Conservation (phyloP, 2,329 filamentous ascomycete genomes). For the Geosmithia flava region DNA sequence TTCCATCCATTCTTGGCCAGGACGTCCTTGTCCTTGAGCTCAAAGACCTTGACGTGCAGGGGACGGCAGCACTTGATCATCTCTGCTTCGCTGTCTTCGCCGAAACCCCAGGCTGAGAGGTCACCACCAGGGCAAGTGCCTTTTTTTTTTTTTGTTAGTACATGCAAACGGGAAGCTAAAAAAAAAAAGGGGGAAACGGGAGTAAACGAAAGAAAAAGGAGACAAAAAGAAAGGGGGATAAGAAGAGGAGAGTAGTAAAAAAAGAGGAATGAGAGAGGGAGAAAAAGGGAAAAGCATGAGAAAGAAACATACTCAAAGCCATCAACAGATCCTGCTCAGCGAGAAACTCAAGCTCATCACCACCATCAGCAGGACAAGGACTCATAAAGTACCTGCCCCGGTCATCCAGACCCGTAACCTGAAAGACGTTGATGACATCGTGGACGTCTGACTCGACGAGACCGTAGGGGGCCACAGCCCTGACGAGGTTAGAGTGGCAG, state of each 20-base stretch:
- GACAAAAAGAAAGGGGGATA: background rate
- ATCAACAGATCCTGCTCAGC: slow-evolving; percentile 65
- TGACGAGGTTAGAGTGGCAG: slow-evolving; percentile 70
- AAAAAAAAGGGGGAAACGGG: too few species aligned
- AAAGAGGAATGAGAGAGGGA: too few species aligned
- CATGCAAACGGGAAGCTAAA: slow-evolving; percentile 18
- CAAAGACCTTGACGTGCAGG: slow-evolving; percentile 62
- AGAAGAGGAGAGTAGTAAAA: too few species aligned
- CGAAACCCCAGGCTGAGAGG: slow-evolving; percentile 71
- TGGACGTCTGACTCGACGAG: slow-evolving; percentile 65
- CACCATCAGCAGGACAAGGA: slow-evolving; percentile 39
- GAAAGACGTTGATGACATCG: slow-evolving; percentile 78
- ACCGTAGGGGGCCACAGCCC: slow-evolving; percentile 57
- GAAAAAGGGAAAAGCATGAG: background rate
- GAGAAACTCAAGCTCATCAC: slow-evolving; percentile 62
- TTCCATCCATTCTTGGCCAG: slow-evolving; percentile 48
- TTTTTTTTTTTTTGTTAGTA: slow-evolving; percentile 8
- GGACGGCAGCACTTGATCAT: slow-evolving; percentile 63
- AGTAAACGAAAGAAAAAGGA: background rate
- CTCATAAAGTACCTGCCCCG: slow-evolving; percentile 68
- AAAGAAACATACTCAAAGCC: slow-evolving; percentile 31
- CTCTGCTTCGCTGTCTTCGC: slow-evolving; percentile 51
- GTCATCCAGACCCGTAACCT: slow-evolving; percentile 66
- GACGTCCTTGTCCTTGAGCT: slow-evolving; percentile 39
- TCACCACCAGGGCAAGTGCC: slow-evolving; percentile 71